A percentile compares a stretch with the other conserved stretches of the same genome.
Conservation (phyloP, 2,329 filamentous ascomycete genomes). For the Hypomyces rosellus region DNA sequence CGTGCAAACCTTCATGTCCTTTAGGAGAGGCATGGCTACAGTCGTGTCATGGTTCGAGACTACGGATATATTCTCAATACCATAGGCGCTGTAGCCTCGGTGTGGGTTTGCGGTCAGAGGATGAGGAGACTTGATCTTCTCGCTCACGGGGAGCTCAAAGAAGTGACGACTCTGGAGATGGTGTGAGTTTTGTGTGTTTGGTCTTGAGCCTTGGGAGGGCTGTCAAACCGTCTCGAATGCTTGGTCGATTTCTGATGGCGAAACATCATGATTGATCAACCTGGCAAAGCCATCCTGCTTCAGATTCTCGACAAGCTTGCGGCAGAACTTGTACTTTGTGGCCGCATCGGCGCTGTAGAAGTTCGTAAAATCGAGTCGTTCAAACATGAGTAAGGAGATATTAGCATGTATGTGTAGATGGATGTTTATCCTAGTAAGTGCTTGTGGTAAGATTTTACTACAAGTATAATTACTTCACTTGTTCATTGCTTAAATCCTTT, state of each 20-base stretch:
- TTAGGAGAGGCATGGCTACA: conserved; percentile 1
- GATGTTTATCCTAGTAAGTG: too few relatives aligned
- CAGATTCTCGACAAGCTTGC: conserved; percentile 1
- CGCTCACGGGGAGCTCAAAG: conserved; percentile 3
- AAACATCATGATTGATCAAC: conserved; percentile 2
- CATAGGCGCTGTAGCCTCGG: conserved; percentile 7
- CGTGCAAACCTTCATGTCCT: conserved; percentile 8
- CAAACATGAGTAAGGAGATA: not conserved
- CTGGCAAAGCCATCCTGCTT: conserved; percentile 4
- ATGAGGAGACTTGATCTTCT: conserved; percentile 7
- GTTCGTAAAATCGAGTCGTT: not conserved
- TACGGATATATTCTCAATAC: conserved; percentile 6
- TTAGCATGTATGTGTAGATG: too few relatives aligned
- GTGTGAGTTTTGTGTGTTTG: not conserved
- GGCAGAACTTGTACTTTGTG: conserved; percentile 1
- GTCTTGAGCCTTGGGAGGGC: not conserved
- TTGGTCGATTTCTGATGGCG: not conserved
- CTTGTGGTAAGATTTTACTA: too few relatives aligned
- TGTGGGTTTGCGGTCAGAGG: conserved; percentile 8
- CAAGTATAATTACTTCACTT: too few relatives aligned
- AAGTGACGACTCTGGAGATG: conserved; percentile 4
- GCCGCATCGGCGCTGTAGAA: not conserved
- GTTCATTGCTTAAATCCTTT: too few relatives aligned
- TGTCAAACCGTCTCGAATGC: conserved; percentile 5
- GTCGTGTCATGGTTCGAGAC: conserved; percentile 2